Base-by-base conservation (phyloP, 495 filamentous ascomycete species). In the Aspergillus heteromorphus region DNA sequence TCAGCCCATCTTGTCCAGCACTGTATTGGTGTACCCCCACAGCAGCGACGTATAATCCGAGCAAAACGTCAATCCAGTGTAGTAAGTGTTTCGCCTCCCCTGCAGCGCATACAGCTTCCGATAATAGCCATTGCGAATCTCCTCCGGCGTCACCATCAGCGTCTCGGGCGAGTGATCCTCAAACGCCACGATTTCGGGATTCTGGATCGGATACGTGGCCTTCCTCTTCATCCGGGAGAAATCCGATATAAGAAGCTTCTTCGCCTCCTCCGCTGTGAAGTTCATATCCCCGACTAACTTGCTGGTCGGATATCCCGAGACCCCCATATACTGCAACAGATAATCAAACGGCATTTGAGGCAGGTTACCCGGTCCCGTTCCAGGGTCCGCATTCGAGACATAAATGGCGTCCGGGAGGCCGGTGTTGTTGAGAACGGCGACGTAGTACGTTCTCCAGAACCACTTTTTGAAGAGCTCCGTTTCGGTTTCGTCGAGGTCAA, bases 371-470 rank as follows among this genome's bases (percentile, higher is more conserved):
- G 56, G 50, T 16, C 27, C 19, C 8, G 48, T 54, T 1, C 18
- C 19, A 0, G 56, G 50, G 16, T 53, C 30, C 0, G 51, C 36
- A 38, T 54, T 54, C 6, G 21, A 9, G 4, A 61, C 55, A 13
- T 8, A 55, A 30, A 61, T 52, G 27, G 42, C 56, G 21, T 51
- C 45, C 9, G 73, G 70, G 13, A 79, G 55, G 4, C 71, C 73
- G 19, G 73, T 73, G 49, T 78, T 65, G 18, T 60, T 62, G 10
- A 81, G 20, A 0, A 81, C 42, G 9, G 62, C 64, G 14, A 69
- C 71, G 54, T 73, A 83, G 64, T 79, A 83, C 2, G 58, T 71
- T 11, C 51, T 67, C 45, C 54, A 61, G 11, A 11, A 25, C 56
- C 61, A 65, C 27, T 59, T 43, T 34, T 42, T 11, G 36, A 83